Base-by-base conservation (phyloP, 2,329 filamentous ascomycete species). In the Colletotrichum sp. region DNA sequence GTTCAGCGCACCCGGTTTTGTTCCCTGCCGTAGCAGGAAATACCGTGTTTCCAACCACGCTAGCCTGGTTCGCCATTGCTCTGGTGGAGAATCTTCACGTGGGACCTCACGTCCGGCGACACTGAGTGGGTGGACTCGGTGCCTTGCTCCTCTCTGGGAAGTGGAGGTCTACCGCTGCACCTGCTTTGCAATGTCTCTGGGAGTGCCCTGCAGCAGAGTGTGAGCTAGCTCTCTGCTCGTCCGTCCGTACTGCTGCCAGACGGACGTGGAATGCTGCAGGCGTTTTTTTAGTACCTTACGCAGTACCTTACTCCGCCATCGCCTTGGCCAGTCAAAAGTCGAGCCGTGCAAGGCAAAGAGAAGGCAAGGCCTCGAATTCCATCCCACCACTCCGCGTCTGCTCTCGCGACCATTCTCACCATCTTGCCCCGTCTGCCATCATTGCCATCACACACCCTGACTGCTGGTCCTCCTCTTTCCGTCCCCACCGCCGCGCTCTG, bases 81-180 rank as follows among this genome's bases (percentile, higher is more conserved):
- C 26, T 55, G 39, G 69, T 72, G 69, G 72, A 43, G 69, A 72
- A 72, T 75, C 64, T 75, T 75, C 73, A 75, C 73, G 73, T 75
- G 73, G 73, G 32, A 60, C 71, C 30, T 32, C 69, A 64, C 28
- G 5, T 59, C 48, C 13, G 52, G 43, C 39, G 32, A 52, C 43
- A 48, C 43, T 48, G 43, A 48, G 18, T 48, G 43, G 43, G 43
- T 21, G 43, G 39, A 43, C 39, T 43, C 39, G 16, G 39, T 6
- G 18, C 39, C 39, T 39, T 39, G 36, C 36, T 48, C 9, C 18
- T 48, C 43, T 48, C 43, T 48, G 43, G 43, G 43, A 48, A 48
- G 43, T 48, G 43, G 43, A 48, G 43, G 43, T 48, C 39, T 48
- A 48, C 39, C 39, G 39, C 39, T 48, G 39, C 39, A 48, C 39